Percentiles rank a stretch among this genome's conserved stretches.
phyloP scores from a whole-genome alignment of 441 rosid genomes.

The Erysimum cheiri region DNA sequence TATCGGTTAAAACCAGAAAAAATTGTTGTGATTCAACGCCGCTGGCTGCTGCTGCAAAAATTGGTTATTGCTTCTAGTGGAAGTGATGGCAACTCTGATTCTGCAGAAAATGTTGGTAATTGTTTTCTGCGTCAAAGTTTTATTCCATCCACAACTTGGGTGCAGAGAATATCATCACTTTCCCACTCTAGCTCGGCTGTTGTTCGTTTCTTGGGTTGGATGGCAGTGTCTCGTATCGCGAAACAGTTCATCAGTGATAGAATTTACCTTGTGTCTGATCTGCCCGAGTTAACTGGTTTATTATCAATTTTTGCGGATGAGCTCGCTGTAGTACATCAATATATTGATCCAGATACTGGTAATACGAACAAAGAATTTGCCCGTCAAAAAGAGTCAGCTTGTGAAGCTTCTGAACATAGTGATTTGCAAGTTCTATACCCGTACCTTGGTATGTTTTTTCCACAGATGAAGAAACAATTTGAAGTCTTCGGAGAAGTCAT shows the following conservation, averaged over 20 bases:
- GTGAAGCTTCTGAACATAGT: constrained; percentile 39
- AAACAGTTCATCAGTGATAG: constrained; percentile 62
- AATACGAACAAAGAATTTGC: constrained; percentile 46
- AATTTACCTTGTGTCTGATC: constrained; percentile 71
- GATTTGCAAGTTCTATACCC: constrained; percentile 71
- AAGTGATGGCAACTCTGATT: constrained; percentile 56
- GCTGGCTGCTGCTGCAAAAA: constrained; percentile 76
- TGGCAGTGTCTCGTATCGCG: constrained; percentile 82
- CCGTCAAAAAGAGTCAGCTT: constrained; percentile 37
- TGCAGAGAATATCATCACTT: constrained; percentile 65
- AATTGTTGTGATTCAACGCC: constrained; percentile 58
- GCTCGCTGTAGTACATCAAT: constrained; percentile 61
- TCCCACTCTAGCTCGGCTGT: constrained; percentile 66
- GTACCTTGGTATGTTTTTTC: constrained; percentile 71
- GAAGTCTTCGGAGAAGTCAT: constrained; percentile 74
- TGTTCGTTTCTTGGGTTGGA: constrained; percentile 91
- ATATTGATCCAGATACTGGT: constrained; percentile 49
- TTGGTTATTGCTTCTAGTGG: constrained; percentile 80
- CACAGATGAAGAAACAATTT: constrained; percentile 73
- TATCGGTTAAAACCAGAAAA: constrained; percentile 55
- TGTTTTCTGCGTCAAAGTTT: constrained; percentile 60
- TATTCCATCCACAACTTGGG: constrained; percentile 77
- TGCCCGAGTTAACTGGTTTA: constrained; percentile 64
- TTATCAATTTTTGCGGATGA: constrained; percentile 77
- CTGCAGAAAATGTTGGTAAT: constrained; percentile 48